phyloP scores from a whole-genome alignment of 768 basidiomycete genomes.

The Lactarius sp. region DNA sequence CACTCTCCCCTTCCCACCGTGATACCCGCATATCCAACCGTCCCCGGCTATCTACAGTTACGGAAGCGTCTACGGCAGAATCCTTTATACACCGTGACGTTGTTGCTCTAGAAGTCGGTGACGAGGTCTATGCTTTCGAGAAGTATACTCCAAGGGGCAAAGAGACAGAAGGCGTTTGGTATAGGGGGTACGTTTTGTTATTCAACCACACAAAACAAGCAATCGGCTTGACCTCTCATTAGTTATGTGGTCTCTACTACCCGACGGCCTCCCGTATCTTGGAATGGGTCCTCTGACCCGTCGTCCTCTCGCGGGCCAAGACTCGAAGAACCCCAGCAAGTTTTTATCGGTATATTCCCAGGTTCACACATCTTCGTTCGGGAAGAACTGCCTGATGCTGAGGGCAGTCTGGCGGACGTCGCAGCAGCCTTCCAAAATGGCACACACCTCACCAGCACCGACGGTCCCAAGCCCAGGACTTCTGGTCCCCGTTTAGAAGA shows the following conservation, averaged over 20 bases:
- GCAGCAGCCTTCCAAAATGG: conserved; percentile 49
- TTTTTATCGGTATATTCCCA: conserved; percentile 93
- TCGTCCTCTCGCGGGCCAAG: conserved; percentile 51
- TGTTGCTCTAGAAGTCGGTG: conserved; percentile 87
- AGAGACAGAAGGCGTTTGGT: conserved; percentile 83
- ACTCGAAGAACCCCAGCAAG: conserved; percentile 75
- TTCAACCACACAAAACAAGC: conserved; percentile 15
- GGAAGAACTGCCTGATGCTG: conserved; percentile 82
- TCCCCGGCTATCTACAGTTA: conserved; percentile 56
- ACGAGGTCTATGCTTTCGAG: conserved; percentile 97
- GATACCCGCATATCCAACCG: conserved; percentile 62
- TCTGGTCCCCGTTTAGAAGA: conserved; percentile 61
- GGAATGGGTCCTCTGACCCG: conserved; percentile 56
- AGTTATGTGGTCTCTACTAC: conserved; percentile 88
- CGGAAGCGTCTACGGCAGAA: conserved; percentile 56
- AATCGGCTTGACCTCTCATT: conserved; percentile 14
- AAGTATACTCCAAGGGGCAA: conserved; percentile 71
- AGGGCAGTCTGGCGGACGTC: conserved; percentile 76
- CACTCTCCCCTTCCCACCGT: conserved; percentile 68
- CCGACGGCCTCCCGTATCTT: conserved; percentile 64
- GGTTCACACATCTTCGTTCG: conserved; percentile 83
- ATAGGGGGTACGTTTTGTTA: conserved; percentile 64
- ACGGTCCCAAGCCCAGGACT: conserved; percentile 39
- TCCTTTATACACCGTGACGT: conserved; percentile 65
- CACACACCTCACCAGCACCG: conserved; percentile 34